Evolutionary conservation across 148 eudicot species (phyloP).

Genomic region (Fagopyrum homotropicum): DNA sequence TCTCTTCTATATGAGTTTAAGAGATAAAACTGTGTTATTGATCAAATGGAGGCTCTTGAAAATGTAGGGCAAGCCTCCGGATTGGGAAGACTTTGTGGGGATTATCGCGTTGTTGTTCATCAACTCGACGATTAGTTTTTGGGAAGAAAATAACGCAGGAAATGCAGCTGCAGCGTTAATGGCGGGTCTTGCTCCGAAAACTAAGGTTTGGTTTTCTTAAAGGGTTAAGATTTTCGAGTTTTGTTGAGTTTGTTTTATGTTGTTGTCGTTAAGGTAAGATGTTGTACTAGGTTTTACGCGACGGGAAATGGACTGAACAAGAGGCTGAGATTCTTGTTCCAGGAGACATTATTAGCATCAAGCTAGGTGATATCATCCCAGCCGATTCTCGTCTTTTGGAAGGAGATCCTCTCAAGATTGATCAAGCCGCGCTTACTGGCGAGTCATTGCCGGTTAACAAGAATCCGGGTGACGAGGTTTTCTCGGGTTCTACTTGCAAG

Average conservation of each 20-base stretch:
- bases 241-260: neutral
- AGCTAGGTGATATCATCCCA: conserved; percentile 71
- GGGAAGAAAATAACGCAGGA: conserved; percentile 80
- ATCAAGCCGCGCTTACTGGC: conserved; percentile 80
- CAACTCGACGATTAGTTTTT: conserved; percentile 75
- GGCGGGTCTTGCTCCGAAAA: conserved; percentile 87
- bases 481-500: conserved; percentile 81
- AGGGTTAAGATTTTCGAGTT: neutral
- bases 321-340: conserved; percentile 71
- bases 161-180: conserved; percentile 84
- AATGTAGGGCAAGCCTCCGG: conserved; percentile 63
- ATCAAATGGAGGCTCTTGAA: neutral
- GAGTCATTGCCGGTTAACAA: conserved; percentile 76
- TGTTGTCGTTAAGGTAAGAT: conserved; percentile 22
- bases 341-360: conserved; percentile 67
- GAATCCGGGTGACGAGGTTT: conserved; percentile 57
- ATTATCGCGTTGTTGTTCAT: conserved; percentile 51
- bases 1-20: neutral
- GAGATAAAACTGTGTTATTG: neutral
- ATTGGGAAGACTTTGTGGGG: conserved; percentile 80
- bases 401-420: conserved; percentile 72
- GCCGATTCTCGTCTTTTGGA: conserved; percentile 81
- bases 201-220: conserved; percentile 30
- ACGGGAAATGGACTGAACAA: conserved; percentile 54
- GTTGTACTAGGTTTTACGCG: conserved; percentile 51